Conservation (phyloP, 805 yeast species). For the Teunomyces lycoperdinae region DNA sequence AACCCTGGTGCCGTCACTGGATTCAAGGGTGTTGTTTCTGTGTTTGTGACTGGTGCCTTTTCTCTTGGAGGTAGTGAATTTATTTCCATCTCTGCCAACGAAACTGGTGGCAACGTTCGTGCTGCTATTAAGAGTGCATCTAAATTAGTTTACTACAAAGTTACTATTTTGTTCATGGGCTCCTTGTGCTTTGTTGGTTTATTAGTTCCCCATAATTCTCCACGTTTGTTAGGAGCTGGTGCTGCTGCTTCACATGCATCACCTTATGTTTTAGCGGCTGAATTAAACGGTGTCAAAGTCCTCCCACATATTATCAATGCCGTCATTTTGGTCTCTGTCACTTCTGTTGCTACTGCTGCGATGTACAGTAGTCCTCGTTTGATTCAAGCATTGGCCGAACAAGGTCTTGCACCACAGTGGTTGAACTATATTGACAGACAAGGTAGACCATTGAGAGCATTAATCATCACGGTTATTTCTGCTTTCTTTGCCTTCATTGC, state of each 20-base stretch:
- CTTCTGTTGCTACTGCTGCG: constrained; percentile 30
- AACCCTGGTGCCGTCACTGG: constrained; percentile 29
- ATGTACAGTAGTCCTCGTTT: constrained; percentile 27
- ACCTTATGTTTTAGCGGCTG: constrained; percentile 29
- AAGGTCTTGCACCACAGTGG: constrained; percentile 27
- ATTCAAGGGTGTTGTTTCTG: constrained; percentile 30
- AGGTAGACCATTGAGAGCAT: constrained; percentile 28
- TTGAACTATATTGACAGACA: constrained; percentile 23
- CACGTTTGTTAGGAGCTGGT: constrained; percentile 32
- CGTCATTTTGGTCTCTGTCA: constrained; percentile 29
- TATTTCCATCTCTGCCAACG: constrained; percentile 29
- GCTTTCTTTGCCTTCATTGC: constrained; percentile 26
- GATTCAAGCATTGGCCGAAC: constrained; percentile 24
- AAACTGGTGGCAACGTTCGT: constrained; percentile 22
- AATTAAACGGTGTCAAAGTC: constrained; percentile 23
- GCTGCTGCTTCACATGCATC: constrained; percentile 21
- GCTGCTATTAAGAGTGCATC: constrained; percentile 21
- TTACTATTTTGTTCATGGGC: constrained; percentile 27
- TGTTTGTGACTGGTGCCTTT: constrained; percentile 32
- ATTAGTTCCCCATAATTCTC: constrained; percentile 35
- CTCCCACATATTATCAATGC: constrained; percentile 32
- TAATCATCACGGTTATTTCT: constrained; percentile 20
- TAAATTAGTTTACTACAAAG: constrained; percentile 25
- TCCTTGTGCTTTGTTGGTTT: constrained; percentile 31
- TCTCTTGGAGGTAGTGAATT: constrained; percentile 34